Evolutionary conservation across 192 early-diverging fungal species (phyloP).

Genomic region (Neocallimastix lanati): DNA sequence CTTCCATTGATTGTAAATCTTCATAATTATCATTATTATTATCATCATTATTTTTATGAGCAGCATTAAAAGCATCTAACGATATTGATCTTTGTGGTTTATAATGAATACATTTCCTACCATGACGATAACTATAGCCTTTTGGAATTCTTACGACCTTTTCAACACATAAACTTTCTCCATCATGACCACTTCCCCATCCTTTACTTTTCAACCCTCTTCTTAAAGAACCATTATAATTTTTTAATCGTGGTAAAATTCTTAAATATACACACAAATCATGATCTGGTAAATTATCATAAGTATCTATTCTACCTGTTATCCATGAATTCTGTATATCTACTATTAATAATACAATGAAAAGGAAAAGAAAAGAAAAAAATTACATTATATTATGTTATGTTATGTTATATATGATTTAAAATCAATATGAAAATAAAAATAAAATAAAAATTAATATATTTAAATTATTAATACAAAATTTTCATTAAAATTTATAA

Average conservation of each 20-base stretch:
- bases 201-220: constrained; percentile 14
- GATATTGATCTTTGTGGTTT: not conserved
- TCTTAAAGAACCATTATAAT: constrained; percentile 46
- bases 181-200: constrained; percentile 57
- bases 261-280: constrained; percentile 53
- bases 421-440: too few species aligned
- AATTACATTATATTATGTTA: too few species aligned
- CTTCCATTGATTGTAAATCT: not conserved
- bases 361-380: too few species aligned
- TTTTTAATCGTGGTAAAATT: constrained; percentile 45
- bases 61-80: not conserved
- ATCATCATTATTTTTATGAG: not conserved
- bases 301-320: not conserved
- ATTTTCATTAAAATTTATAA: not conserved
- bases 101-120: not conserved
- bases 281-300: constrained; percentile 23
- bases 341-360: not conserved
- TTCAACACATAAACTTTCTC: constrained; percentile 48
- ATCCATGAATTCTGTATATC: not conserved
- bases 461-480: too few species aligned
- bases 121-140: not conserved
- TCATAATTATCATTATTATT: not conserved
- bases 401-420: too few species aligned
- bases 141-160: constrained; percentile 22
- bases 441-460: too few species aligned